phyloP scores from a whole-genome alignment of 2,329 filamentous ascomycete species.

The Fusarium cyanostomum region DNA sequence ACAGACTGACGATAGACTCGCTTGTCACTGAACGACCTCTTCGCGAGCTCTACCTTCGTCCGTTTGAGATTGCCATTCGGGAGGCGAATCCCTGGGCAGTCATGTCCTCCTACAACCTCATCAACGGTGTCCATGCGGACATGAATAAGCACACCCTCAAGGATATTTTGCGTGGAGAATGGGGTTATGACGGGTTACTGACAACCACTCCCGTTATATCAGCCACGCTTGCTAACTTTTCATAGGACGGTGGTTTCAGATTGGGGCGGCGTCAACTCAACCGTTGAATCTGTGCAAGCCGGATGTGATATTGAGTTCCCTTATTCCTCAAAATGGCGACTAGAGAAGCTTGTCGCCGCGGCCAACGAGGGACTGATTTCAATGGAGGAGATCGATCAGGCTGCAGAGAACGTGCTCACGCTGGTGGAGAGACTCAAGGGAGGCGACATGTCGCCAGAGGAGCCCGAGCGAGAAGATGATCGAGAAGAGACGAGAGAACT shows the following conservation, averaged over 20 bases:
- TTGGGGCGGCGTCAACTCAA: conserved; percentile 68
- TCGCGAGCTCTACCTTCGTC: conserved; percentile 76
- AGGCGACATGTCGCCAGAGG: conserved; percentile 64
- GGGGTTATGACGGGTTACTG: conserved; percentile 67
- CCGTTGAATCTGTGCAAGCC: conserved; percentile 62
- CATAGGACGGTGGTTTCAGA: conserved; percentile 65
- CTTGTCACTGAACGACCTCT: conserved; percentile 71
- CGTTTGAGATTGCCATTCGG: conserved; percentile 76
- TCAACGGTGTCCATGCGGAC: conserved; percentile 68
- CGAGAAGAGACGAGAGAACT: conserved; percentile 65
- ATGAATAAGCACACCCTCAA: conserved; percentile 65
- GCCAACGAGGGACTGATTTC: conserved; percentile 59
- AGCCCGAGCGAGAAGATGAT: conserved; percentile 66
- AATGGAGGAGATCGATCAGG: conserved; percentile 61
- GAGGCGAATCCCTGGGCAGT: conserved; percentile 75
- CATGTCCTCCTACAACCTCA: conserved; percentile 74
- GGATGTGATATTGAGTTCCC: conserved; percentile 69
- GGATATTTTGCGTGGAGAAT: conserved; percentile 67
- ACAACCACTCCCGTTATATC: background rate
- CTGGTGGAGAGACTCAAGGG: conserved; percentile 70
- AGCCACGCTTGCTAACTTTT: conserved; percentile 11
- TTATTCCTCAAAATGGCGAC: conserved; percentile 63
- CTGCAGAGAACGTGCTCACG: conserved; percentile 68
- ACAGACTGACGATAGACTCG: conserved; percentile 64
- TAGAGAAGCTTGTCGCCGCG: conserved; percentile 66